A percentile compares a stretch with the other conserved stretches of the same genome.
Conservation (phyloP, 169 alveolate genomes). For the Fabrea salina region DNA sequence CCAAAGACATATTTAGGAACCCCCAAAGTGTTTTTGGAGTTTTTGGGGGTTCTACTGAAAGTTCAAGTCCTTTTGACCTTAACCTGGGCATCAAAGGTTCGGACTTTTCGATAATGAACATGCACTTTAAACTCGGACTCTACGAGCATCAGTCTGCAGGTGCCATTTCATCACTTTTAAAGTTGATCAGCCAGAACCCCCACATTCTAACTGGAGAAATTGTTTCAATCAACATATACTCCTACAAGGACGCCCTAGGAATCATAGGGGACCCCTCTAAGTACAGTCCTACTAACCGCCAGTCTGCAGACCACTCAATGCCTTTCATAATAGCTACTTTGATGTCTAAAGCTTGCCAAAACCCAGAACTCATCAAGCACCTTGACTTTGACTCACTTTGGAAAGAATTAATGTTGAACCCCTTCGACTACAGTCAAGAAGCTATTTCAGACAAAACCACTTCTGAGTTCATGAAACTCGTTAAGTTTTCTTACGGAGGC, state of each 20-base stretch:
- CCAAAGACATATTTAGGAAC: slow-evolving; percentile 39
- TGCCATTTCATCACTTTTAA: slow-evolving; percentile 76
- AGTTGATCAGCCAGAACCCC: slow-evolving; percentile 37
- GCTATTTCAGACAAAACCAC: slow-evolving; percentile 66
- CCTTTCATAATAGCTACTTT: slow-evolving; percentile 59
- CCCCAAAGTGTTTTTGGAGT: neutral
- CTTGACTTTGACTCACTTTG: slow-evolving; percentile 63
- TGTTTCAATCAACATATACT: slow-evolving; percentile 48
- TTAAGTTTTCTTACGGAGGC: slow-evolving; percentile 69
- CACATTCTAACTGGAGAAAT: slow-evolving; percentile 43
- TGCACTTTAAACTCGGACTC: slow-evolving; percentile 89
- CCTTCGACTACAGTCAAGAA: slow-evolving; percentile 67
- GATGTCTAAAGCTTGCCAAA: slow-evolving; percentile 32
- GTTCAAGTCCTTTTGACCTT: slow-evolving; percentile 70
- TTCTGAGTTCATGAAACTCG: slow-evolving; percentile 53
- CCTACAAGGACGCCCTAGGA: slow-evolving; percentile 84
- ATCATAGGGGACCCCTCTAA: slow-evolving; percentile 89
- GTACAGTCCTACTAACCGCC: slow-evolving; percentile 74
- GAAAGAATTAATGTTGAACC: slow-evolving; percentile 73
- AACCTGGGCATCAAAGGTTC: slow-evolving; percentile 57
- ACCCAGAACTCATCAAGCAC: slow-evolving; percentile 5
- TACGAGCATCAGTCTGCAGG: slow-evolving; percentile 91
- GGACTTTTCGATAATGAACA: slow-evolving; percentile 83
- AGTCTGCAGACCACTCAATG: slow-evolving; percentile 87
- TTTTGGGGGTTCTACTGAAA: neutral